These are phyloP conservation scores for Xylariaceae sp. DNA, from an alignment of 2,329 filamentous ascomycete species.

Conservation along the genomic window DNA sequence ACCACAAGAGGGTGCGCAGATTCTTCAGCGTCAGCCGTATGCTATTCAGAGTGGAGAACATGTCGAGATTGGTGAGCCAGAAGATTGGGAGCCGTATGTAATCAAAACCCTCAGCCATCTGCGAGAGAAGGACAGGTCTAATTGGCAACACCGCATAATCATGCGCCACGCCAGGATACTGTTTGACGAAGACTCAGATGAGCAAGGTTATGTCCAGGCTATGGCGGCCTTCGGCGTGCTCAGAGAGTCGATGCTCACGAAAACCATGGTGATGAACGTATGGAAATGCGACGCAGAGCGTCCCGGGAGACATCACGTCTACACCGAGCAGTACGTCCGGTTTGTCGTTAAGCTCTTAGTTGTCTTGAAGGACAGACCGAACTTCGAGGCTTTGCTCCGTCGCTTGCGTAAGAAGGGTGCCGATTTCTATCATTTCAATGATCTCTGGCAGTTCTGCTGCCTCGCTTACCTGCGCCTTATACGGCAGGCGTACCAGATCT, in stretches of 20 bases:
- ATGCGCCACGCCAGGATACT: conserved; percentile 67
- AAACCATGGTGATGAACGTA: conserved; percentile 92
- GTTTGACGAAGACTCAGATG: conserved; percentile 50
- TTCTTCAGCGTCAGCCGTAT: conserved; percentile 60
- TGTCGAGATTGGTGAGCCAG: conserved; percentile 58
- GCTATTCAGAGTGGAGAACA: conserved; percentile 52
- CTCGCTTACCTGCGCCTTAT: conserved; percentile 57
- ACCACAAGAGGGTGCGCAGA: conserved; percentile 51
- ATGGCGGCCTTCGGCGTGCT: conserved; percentile 81
- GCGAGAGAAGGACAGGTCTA: conserved; percentile 80
- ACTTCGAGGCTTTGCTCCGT: conserved; percentile 76
- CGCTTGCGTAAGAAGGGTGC: conserved; percentile 80
- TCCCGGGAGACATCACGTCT: conserved; percentile 86
- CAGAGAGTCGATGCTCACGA: conserved; percentile 75
- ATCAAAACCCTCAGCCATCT: conserved; percentile 55
- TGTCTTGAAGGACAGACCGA: conserved; percentile 72
- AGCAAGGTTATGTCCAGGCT: conserved; percentile 61
- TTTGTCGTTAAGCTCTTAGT: conserved; percentile 79
- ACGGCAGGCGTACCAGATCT: conserved; percentile 51
- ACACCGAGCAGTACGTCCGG: conserved; percentile 82
- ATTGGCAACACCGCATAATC: conserved; percentile 94
- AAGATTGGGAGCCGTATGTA: conserved; percentile 63
- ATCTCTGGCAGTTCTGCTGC: conserved; percentile 62
- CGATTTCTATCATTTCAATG: conserved; percentile 68
- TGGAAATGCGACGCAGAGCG: conserved; percentile 91